These are phyloP conservation scores for Candida easanensis DNA, from an alignment of 805 yeast genomes.

Conservation along the genomic window DNA sequence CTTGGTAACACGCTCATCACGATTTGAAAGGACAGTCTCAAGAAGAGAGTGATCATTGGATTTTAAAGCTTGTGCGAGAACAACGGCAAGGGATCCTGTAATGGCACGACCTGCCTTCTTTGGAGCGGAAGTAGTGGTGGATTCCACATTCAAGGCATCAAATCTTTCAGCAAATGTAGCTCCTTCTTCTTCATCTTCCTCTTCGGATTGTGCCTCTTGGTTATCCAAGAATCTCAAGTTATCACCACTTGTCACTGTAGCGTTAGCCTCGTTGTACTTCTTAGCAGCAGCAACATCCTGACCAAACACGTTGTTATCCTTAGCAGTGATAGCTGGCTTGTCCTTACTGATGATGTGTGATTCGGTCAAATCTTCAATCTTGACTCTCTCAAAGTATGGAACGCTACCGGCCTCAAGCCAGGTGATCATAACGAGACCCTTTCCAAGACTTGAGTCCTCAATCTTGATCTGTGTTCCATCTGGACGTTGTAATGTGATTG, in stretches of 20 bases:
- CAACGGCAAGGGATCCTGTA: constrained; percentile 76
- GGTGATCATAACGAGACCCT: constrained; percentile 40
- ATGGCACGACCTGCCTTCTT: constrained; percentile 47
- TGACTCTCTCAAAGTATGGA: constrained; percentile 54
- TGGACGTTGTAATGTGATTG: constrained; percentile 48
- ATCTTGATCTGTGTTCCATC: constrained; percentile 28
- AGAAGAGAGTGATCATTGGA: constrained; percentile 83
- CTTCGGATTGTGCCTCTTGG: constrained; percentile 33
- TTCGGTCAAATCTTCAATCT: constrained; percentile 40
- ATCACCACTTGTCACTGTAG: constrained; percentile 61
- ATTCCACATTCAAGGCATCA: constrained; percentile 32
- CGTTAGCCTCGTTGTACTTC: constrained; percentile 57
- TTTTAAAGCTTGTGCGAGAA: constrained; percentile 84
- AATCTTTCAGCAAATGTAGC: constrained; percentile 56
- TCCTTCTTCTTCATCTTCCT: constrained; percentile 37
- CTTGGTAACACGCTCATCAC: constrained; percentile 50
- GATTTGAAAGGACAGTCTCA: constrained; percentile 69
- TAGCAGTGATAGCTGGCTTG: constrained; percentile 38
- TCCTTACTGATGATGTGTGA: constrained; percentile 29
- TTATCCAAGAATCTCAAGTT: constrained; percentile 55
- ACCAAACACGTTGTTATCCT: constrained; percentile 40
- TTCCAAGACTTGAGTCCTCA: constrained; percentile 27
- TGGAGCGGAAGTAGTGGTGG: constrained; percentile 15
- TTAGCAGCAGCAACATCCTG: constrained; percentile 50
- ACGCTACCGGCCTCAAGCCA: constrained; percentile 64